phyloP scores from a whole-genome alignment of 2,329 filamentous ascomycete species.

The Alternaria sp. region DNA sequence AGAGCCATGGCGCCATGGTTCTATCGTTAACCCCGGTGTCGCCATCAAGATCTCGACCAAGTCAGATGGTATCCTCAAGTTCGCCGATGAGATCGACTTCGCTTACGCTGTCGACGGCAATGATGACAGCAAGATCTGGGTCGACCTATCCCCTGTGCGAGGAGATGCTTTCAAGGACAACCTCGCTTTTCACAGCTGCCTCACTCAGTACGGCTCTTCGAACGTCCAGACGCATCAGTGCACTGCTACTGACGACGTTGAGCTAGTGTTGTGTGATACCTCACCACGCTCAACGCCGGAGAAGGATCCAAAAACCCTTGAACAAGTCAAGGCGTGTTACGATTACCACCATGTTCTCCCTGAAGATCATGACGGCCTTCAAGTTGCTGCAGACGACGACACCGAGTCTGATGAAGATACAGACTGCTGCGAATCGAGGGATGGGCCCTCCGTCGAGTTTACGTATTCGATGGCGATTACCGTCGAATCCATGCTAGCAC shows the following conservation, averaged over 20 bases:
- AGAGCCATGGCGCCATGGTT: constrained; percentile 37
- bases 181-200: constrained; percentile 33
- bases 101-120: constrained; percentile 33
- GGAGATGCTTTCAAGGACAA: constrained; percentile 24
- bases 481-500: background rate
- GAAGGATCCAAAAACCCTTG: constrained; percentile 18
- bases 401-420: constrained; percentile 1
- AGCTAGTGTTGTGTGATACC: constrained; percentile 37
- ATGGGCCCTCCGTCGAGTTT: background rate
- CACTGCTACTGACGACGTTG: constrained; percentile 33
- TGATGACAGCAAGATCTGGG: constrained; percentile 31
- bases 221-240: constrained; percentile 29
- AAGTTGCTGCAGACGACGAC: background rate
- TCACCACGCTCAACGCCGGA: constrained; percentile 16
- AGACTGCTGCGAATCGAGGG: background rate
- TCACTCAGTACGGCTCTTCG: constrained; percentile 17
- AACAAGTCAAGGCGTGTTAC: constrained; percentile 26
- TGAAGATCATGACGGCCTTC: background rate
- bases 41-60: constrained; percentile 39
- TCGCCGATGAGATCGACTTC: constrained; percentile 36
- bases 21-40: constrained; percentile 30
- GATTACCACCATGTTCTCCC: constrained; percentile 10
- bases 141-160: constrained; percentile 27
- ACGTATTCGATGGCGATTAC: constrained; percentile 1
- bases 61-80: constrained; percentile 31